Evolutionary conservation across 1,284 basidiomycete species (phyloP).

Genomic region (Ganoderma multipileum): DNA sequence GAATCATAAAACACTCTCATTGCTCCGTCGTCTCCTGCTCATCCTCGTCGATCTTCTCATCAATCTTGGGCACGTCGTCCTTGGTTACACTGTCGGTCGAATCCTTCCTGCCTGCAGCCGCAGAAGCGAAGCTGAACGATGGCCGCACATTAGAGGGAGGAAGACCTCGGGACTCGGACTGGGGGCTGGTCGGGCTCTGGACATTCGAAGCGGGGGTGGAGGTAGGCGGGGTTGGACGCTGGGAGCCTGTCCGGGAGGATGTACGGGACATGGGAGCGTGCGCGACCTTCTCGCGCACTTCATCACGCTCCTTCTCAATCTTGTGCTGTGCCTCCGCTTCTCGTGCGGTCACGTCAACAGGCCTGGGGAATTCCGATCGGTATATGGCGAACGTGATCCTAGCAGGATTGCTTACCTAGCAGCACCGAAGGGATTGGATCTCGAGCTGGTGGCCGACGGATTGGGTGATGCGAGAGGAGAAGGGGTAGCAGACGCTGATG

Average conservation of each 20-base stretch:
- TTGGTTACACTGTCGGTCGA: conserved; percentile 35
- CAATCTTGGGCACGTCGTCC: conserved; percentile 42
- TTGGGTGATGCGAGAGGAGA: conserved; percentile 81
- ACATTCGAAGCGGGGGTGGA: conserved; percentile 44
- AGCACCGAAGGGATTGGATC: conserved; percentile 85
- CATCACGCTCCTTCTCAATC: conserved; percentile 69
- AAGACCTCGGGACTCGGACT: conserved; percentile 40
- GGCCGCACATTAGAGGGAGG: conserved; percentile 56
- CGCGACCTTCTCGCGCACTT: conserved; percentile 34
- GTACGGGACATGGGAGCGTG: conserved; percentile 72
- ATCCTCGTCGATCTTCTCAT: conserved; percentile 51
- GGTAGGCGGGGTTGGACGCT: conserved; percentile 55
- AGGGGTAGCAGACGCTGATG: conserved; percentile 61
- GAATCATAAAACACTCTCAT: conserved; percentile 8
- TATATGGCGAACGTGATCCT: not conserved
- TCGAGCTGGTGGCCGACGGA: conserved; percentile 52
- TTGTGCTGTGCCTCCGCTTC: conserved; percentile 80
- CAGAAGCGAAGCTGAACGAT: conserved; percentile 74
- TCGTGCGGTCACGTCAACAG: conserved; percentile 82
- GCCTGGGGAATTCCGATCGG: conserved; percentile 51
- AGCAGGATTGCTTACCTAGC: conserved; percentile 64
- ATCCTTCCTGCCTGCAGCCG: conserved; percentile 44
- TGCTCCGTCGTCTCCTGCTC: conserved; percentile 39
- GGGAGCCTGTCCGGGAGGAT: conserved; percentile 67
- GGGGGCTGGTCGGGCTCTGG: conserved; percentile 41